These are phyloP conservation scores for Paspalum notatum DNA, from an alignment of 176 grass and related monocot species.

Conservation along the genomic window DNA sequence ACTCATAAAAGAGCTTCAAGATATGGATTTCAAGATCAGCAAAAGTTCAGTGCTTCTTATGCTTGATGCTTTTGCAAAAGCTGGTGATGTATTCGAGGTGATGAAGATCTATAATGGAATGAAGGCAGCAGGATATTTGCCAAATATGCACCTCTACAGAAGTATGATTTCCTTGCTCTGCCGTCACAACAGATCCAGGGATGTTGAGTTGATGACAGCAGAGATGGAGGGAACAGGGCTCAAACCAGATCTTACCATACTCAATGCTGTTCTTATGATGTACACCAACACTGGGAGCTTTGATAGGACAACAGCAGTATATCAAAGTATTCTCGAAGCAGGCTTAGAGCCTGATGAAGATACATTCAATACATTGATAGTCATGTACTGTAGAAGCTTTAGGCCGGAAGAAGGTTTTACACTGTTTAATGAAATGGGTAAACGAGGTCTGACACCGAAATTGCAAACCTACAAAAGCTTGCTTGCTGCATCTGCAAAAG, in stretches of 20 bases:
- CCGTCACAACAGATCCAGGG: constrained; percentile 67
- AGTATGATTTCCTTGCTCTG: constrained; percentile 78
- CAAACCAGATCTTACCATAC: constrained; percentile 69
- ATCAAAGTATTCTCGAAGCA: constrained; percentile 66
- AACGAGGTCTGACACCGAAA: constrained; percentile 68
- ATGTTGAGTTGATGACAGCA: constrained; percentile 80
- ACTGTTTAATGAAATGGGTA: constrained; percentile 81
- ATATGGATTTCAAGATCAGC: constrained; percentile 90
- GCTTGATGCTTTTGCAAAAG: constrained; percentile 88
- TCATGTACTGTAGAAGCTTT: constrained; percentile 85
- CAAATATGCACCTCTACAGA: constrained; percentile 84
- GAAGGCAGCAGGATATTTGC: constrained; percentile 90
- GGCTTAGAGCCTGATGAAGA: constrained; percentile 78
- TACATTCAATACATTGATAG: constrained; percentile 85
- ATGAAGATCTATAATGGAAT: constrained; percentile 99
- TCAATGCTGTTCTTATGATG: constrained; percentile 83
- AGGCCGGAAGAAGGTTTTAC: constrained; percentile 88
- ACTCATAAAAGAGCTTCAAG: constrained; percentile 85
- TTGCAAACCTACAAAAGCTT: constrained; percentile 93
- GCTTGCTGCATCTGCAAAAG: constrained; percentile 78
- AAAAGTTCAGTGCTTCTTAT: constrained; percentile 88
- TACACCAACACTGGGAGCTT: constrained; percentile 71
- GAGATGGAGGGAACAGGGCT: constrained; percentile 84
- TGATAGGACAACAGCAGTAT: constrained; percentile 73
- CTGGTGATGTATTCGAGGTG: constrained; percentile 87